A percentile compares a stretch with the other conserved stretches of the same genome.
Conservation (phyloP, 257 asterid species). For the Pogostemon cablin region DNA sequence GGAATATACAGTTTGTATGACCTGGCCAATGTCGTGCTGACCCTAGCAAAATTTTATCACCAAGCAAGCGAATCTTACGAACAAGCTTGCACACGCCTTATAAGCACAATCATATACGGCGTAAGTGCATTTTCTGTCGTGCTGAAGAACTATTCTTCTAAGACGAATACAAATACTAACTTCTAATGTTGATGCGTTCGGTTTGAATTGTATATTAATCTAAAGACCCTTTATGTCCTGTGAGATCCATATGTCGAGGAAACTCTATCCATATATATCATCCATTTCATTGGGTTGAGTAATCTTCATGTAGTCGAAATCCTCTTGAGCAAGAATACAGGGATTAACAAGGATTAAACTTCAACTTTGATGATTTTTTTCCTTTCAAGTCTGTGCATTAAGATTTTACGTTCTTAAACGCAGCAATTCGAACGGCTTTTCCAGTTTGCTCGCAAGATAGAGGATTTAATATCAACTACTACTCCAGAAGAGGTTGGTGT, state of each 20-base stretch:
- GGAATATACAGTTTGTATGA: constrained; percentile 79
- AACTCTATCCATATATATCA: too few relatives aligned
- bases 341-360: too few relatives aligned
- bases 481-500: constrained; percentile 88
- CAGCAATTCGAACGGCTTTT: constrained; percentile 97
- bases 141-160: background rate
- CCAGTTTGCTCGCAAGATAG: constrained; percentile 91
- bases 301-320: too few relatives aligned
- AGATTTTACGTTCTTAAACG: constrained; percentile 28
- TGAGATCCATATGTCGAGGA: too few relatives aligned
- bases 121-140: constrained; percentile 58
- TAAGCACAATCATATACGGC: constrained; percentile 77
- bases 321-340: too few relatives aligned
- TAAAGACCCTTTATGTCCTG: too few relatives aligned
- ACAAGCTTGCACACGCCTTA: constrained; percentile 84
- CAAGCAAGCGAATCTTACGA: constrained; percentile 98
- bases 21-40: constrained; percentile 94
- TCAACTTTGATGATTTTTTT: constrained; percentile 4
- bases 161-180: too few relatives aligned
- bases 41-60: constrained; percentile 93
- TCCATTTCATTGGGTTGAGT: too few relatives aligned
- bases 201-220: too few relatives aligned
- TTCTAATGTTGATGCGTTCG: too few relatives aligned
- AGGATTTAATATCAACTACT: constrained; percentile 71
- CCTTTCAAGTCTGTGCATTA: constrained; percentile 4